phyloP scores from a whole-genome alignment of 2,329 filamentous ascomycete genomes.

The Massarina eburnea region DNA sequence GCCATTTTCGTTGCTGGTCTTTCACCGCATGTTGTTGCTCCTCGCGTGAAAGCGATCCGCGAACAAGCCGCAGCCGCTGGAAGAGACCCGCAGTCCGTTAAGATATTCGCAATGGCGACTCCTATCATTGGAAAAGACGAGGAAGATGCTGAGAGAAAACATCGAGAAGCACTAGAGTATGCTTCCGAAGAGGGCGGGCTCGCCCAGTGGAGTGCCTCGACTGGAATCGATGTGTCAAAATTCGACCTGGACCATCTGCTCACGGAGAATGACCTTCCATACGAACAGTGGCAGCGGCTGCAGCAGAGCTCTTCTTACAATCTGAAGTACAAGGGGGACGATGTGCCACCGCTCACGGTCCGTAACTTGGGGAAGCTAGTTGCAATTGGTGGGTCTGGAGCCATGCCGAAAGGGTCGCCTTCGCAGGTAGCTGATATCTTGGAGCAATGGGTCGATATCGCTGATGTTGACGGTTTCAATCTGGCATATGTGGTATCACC shows the following conservation, averaged over 20 bases:
- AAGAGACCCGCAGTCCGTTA: constrained; percentile 61
- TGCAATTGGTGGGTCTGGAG: constrained; percentile 65
- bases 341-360: constrained; percentile 14
- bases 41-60: constrained; percentile 62
- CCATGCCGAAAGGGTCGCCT: constrained; percentile 63
- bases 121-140: constrained; percentile 65
- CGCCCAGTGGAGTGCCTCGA: constrained; percentile 72
- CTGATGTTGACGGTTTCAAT: constrained; percentile 73
- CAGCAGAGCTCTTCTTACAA: constrained; percentile 15
- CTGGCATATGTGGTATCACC: constrained; percentile 46
- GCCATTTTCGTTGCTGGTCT: constrained; percentile 65
- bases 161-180: constrained; percentile 59
- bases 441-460: constrained; percentile 66
- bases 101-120: constrained; percentile 65
- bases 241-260: constrained; percentile 64
- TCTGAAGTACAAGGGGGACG: constrained; percentile 13
- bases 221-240: constrained; percentile 61
- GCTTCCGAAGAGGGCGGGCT: constrained; percentile 65
- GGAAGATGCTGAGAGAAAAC: constrained; percentile 65
- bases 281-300: constrained; percentile 14
- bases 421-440: constrained; percentile 65
- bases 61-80: constrained; percentile 56
- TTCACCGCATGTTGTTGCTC: constrained; percentile 53
- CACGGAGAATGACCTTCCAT: constrained; percentile 14
- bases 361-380: constrained; percentile 41